Conservation (phyloP, 768 basidiomycete genomes). For the Rhodosporidiobolus odoratus region DNA sequence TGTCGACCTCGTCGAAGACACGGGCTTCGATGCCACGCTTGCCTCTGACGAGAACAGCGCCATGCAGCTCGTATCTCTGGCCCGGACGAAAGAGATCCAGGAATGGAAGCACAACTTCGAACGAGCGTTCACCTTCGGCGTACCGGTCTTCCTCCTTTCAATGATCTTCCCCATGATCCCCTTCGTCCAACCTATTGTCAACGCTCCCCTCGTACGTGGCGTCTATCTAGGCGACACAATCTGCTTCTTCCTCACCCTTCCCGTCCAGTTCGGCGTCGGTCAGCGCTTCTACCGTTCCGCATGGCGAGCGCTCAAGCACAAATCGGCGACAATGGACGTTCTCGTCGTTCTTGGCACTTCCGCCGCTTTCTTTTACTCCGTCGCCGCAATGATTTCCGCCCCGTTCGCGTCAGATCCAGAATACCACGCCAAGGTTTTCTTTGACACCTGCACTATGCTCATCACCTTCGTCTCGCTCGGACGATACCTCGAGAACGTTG, state of each 20-base stretch:
- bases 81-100: constrained; percentile 80
- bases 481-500: constrained; percentile 89
- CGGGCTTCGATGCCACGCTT: constrained; percentile 85
- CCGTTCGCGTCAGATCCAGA: constrained; percentile 51
- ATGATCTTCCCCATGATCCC: constrained; percentile 74
- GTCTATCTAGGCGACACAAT: constrained; percentile 78
- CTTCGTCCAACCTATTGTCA: constrained; percentile 56
- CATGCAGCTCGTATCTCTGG: constrained; percentile 78
- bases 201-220: constrained; percentile 56
- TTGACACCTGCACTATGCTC: constrained; percentile 98
- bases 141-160: constrained; percentile 87
- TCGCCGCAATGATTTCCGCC: constrained; percentile 63
- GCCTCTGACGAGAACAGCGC: constrained; percentile 66
- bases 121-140: constrained; percentile 68
- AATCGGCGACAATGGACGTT: constrained; percentile 93
- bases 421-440: constrained; percentile 81
- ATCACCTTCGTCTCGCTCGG: constrained; percentile 95
- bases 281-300: constrained; percentile 80
- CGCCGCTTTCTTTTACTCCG: constrained; percentile 85
- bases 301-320: constrained; percentile 83
- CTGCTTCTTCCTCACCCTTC: constrained; percentile 70
- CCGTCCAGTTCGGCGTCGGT: constrained; percentile 89
- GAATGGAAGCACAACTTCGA: constrained; percentile 79
- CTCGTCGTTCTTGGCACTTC: constrained; percentile 92
- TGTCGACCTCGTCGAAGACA: constrained; percentile 77